These are phyloP conservation scores for Pueraria montana DNA, from an alignment of 306 rosid species.

Conservation along the genomic window DNA sequence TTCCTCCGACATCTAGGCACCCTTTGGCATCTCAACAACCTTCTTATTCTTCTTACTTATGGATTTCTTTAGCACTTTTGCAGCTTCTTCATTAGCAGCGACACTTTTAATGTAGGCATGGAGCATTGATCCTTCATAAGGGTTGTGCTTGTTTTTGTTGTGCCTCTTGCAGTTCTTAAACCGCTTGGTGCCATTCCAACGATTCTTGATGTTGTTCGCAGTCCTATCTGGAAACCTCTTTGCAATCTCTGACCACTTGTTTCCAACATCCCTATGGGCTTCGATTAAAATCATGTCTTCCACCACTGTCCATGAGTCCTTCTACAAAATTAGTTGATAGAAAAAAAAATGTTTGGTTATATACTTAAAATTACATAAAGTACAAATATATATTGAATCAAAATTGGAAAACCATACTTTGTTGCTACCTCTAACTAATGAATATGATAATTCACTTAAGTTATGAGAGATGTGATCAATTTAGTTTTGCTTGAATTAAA, in stretches of 20 bases:
- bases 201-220: conserved; percentile 75
- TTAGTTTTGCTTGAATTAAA: too few species aligned
- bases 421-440: too few species aligned
- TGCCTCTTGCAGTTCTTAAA: conserved; percentile 46
- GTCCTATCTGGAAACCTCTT: conserved; percentile 60
- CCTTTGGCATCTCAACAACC: too few species aligned
- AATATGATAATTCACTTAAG: too few species aligned
- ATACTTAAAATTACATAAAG: too few species aligned
- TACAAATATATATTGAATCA: too few species aligned
- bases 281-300: conserved; percentile 62
- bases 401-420: too few species aligned
- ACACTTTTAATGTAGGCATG: conserved; percentile 55
- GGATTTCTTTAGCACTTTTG: neutral
- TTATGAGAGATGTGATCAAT: too few species aligned
- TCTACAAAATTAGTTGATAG: conserved; percentile 48
- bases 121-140: conserved; percentile 33
- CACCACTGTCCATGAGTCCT: conserved; percentile 69
- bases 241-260: conserved; percentile 78
- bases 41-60: neutral
- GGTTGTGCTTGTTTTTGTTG: neutral
- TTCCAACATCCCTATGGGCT: conserved; percentile 65
- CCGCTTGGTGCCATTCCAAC: conserved; percentile 72
- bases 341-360: neutral
- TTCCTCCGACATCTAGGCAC: too few species aligned
- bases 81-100: neutral